Evolutionary conservation across 139 green algal species (phyloP).

Genomic region (Asterochloris sp.): DNA sequence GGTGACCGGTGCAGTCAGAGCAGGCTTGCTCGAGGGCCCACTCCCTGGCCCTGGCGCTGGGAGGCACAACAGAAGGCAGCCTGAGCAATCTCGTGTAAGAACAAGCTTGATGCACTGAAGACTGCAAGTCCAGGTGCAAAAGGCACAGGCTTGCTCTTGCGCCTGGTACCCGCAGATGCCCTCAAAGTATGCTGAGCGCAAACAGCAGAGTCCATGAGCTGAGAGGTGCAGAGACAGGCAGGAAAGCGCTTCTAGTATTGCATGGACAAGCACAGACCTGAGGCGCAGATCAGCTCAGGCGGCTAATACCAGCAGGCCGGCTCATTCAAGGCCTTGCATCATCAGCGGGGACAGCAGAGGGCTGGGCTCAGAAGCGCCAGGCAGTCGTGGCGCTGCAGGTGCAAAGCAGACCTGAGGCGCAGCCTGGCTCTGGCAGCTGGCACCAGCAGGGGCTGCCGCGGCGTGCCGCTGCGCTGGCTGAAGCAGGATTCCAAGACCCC

Average conservation of each 20-base stretch:
- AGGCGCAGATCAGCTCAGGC: background rate
- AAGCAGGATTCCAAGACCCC: slow-evolving; percentile 63
- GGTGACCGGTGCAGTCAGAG: background rate
- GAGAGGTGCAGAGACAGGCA: too few relatives aligned
- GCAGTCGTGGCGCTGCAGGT: background rate
- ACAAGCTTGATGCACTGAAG: too few relatives aligned
- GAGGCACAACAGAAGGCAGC: background rate
- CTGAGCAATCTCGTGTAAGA: background rate
- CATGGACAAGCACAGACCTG: background rate
- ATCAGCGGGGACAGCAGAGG: background rate
- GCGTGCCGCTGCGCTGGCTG: slow-evolving; percentile 71
- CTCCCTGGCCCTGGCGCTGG: too few relatives aligned
- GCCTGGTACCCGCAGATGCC: too few relatives aligned
- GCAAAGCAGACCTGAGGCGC: slow-evolving; percentile 31
- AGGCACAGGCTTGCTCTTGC: too few relatives aligned
- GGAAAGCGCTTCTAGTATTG: too few relatives aligned
- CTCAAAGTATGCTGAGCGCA: too few relatives aligned
- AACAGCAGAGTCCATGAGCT: too few relatives aligned
- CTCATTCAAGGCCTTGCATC: background rate
- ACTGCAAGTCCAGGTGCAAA: too few relatives aligned
- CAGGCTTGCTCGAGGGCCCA: background rate
- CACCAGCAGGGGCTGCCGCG: slow-evolving; percentile 82
- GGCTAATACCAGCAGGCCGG: too few relatives aligned
- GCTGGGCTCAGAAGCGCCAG: background rate
- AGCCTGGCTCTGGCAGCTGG: slow-evolving; percentile 55